phyloP scores from a whole-genome alignment of 176 grass and related monocot species.

The Alopecurus myosuroides region DNA sequence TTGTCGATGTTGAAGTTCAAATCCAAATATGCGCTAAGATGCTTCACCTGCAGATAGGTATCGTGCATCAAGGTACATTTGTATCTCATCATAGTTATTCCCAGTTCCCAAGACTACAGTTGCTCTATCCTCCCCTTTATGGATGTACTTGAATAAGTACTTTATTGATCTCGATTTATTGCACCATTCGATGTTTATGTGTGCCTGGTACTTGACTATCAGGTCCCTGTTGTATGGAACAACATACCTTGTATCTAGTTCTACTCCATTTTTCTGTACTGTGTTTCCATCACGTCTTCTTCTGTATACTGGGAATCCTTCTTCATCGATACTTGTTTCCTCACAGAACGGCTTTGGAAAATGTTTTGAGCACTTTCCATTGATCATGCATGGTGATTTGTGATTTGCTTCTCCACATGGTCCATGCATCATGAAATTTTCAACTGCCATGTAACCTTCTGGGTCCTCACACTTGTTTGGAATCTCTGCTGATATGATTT shows the following conservation, averaged over 20 bases:
- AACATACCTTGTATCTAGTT: conserved; percentile 1
- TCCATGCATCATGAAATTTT: conserved; percentile 34
- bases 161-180: conserved; percentile 28
- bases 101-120: neutral
- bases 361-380: conserved; percentile 21
- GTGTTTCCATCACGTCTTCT: neutral
- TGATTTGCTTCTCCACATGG: conserved; percentile 3
- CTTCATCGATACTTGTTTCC: conserved; percentile 12
- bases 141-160: conserved; percentile 38
- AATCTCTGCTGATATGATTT: conserved; percentile 6
- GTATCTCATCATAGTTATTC: conserved; percentile 22
- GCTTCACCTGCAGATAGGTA: conserved; percentile 26
- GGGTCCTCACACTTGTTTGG: neutral
- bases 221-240: conserved; percentile 22
- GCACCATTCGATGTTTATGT: conserved; percentile 32
- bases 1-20: conserved; percentile 24
- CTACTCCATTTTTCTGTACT: conserved; percentile 12
- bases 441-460: neutral
- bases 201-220: conserved; percentile 20
- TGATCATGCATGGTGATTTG: conserved; percentile 26
- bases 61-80: conserved; percentile 20
- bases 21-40: conserved; percentile 14
- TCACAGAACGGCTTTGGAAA: neutral
- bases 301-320: conserved; percentile 21
- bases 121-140: conserved; percentile 13